Base-by-base conservation (phyloP, 352 stramenopile species). In the Pythium periplocum region DNA sequence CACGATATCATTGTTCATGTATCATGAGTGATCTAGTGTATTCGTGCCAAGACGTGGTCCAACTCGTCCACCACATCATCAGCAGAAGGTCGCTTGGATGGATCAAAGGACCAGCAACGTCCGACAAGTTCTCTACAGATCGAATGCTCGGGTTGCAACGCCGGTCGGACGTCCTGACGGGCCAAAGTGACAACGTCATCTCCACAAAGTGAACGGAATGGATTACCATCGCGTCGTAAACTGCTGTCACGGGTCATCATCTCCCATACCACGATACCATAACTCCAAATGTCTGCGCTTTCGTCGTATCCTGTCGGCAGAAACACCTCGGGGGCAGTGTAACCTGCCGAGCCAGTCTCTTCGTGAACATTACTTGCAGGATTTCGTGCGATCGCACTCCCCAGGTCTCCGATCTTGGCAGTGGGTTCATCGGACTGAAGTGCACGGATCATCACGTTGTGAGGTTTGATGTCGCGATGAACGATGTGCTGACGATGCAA, bases 271-370 rank as follows among this genome's bases (percentile, higher is more conserved):
- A 66, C 59, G 37, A 66, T 39, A 6, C 59, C 59, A 0, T 59
- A 40, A 36, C 59, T 61, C 59, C 59, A 66, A 42, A 66, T 61
- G 39, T 66, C 59, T 1, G 49, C 59, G 2, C 49, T 9, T 17
- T 57, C 46, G 34, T 66, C 59, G 53, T 66, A 61, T 30, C 59
- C 59, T 6, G 3, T 32, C 26, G 42, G 31, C 2, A n/a, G 26
- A 37, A 66, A 66, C n/a, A 66, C 40, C 33, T 66, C 59, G 4
- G 59, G 59, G 2, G 59, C 59, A n/a, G 59, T 61, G 45, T 66
- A 66, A 10, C 59, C 59, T 1, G 59, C 54, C 3, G 53, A 61
- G 6, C 59, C 59, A 3, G 43, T 58, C 49, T 66, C 53, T 33
- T 66, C 52, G 32, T 48, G 48, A 36, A 66, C 49, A 26, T 45